phyloP scores from a whole-genome alignment of 2,329 filamentous ascomycete species.

The Pyrenophora graminea region DNA sequence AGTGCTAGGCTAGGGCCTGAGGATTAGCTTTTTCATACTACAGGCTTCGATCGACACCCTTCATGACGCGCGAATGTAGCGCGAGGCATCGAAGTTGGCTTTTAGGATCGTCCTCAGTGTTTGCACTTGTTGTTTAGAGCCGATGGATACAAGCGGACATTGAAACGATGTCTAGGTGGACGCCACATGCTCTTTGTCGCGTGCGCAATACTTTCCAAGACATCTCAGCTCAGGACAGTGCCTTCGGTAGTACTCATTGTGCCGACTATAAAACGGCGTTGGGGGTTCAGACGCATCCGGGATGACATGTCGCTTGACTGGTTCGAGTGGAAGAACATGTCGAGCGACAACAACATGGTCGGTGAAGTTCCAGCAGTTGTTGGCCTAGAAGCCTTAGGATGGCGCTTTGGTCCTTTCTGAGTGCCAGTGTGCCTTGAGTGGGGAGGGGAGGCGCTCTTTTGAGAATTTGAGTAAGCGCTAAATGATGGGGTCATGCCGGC shows the following conservation, averaged over 20 bases:
- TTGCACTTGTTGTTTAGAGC: neutral
- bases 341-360: neutral
- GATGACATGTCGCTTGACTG: neutral
- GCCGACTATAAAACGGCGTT: too few relatives aligned
- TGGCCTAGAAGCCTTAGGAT: neutral
- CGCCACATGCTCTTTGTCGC: constrained; percentile 7
- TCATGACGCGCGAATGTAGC: too few relatives aligned
- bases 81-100: neutral
- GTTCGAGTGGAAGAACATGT: neutral
- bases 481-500: constrained; percentile 1
- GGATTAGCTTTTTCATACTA: neutral
- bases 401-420: neutral
- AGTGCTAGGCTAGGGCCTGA: neutral
- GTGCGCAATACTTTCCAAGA: constrained; percentile 8
- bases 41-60: neutral
- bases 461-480: neutral
- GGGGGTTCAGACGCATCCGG: neutral
- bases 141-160: neutral
- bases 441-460: neutral
- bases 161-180: neutral
- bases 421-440: neutral
- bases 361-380: neutral
- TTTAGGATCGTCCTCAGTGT: neutral
- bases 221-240: constrained; percentile 1
- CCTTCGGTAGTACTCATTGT: neutral